Evolutionary conservation across 371 early-diverging fungal species (phyloP).

Genomic region (Parasitella parasitica): DNA sequence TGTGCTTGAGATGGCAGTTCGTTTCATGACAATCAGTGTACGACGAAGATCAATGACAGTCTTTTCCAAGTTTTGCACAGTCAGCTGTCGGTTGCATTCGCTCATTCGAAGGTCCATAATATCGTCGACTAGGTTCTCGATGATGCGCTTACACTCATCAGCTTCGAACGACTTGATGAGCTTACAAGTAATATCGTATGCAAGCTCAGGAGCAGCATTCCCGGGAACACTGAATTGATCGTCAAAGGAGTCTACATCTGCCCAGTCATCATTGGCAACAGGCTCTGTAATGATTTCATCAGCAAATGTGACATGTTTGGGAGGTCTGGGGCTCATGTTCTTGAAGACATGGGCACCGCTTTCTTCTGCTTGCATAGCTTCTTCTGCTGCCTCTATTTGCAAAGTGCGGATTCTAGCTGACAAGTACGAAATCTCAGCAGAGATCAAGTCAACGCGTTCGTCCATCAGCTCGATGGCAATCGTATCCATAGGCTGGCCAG

Average conservation of each 20-base stretch:
- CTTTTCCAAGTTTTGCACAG: slow-evolving; percentile 66
- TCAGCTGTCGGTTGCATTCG: slow-evolving; percentile 58
- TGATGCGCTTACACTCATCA: slow-evolving; percentile 69
- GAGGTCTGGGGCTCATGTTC: slow-evolving; percentile 17
- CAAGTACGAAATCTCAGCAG: slow-evolving; percentile 75
- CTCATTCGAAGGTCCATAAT: slow-evolving; percentile 69
- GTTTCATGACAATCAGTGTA: slow-evolving; percentile 75
- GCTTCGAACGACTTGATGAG: slow-evolving; percentile 67
- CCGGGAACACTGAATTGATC: slow-evolving; percentile 52
- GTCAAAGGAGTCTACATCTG: slow-evolving; percentile 53
- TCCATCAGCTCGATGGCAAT: slow-evolving; percentile 67
- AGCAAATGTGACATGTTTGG: slow-evolving; percentile 47
- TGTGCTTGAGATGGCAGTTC: slow-evolving; percentile 70
- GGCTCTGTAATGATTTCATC: slow-evolving; percentile 44
- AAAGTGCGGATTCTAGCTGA: slow-evolving; percentile 62
- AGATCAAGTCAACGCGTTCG: slow-evolving; percentile 74
- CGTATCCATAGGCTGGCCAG: slow-evolving; percentile 39
- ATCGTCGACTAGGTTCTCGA: slow-evolving; percentile 77
- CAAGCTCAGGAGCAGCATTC: slow-evolving; percentile 56
- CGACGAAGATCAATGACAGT: slow-evolving; percentile 69
- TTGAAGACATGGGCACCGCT: slow-evolving; percentile 28
- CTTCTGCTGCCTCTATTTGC: slow-evolving; percentile 58
- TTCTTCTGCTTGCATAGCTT: slow-evolving; percentile 46
- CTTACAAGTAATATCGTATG: slow-evolving; percentile 60
- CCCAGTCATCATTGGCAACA: slow-evolving; percentile 31